These are phyloP conservation scores for Talaromyces sp. DNA, from an alignment of 2,329 filamentous ascomycete species.

Conservation along the genomic window DNA sequence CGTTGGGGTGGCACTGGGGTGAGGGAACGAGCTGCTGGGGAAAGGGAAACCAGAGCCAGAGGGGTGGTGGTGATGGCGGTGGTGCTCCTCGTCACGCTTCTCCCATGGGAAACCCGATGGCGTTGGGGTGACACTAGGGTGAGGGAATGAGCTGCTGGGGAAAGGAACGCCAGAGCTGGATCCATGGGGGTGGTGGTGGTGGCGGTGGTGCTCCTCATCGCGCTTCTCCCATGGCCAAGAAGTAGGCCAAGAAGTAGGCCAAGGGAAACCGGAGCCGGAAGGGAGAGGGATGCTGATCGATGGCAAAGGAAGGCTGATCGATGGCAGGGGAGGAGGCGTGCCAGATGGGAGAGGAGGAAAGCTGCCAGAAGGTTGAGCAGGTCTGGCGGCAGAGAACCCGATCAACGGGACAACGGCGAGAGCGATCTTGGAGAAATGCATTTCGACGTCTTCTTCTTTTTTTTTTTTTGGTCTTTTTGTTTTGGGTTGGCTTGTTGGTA, in stretches of 20 bases:
- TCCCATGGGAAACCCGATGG: not conserved
- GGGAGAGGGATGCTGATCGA: not conserved
- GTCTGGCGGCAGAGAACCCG: conserved; percentile 5
- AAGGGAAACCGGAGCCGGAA: not conserved
- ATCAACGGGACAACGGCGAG: conserved; percentile 1
- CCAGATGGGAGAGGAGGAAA: conserved; percentile 1
- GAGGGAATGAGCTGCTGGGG: not conserved
- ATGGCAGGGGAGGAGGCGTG: conserved; percentile 1
- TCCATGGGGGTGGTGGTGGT: not conserved
- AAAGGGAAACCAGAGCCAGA: not conserved
- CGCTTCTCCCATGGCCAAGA: not conserved
- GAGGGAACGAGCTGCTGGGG: not conserved
- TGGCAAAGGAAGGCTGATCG: not conserved
- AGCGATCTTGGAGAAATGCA: conserved; percentile 3
- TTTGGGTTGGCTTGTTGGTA: not conserved
- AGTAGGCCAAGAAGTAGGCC: not conserved
- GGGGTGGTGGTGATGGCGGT: not conserved
- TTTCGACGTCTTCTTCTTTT: not conserved
- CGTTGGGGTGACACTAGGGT: not conserved
- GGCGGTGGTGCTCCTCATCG: not conserved
- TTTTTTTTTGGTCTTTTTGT: not conserved
- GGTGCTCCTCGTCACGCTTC: not conserved
- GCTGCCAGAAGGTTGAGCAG: conserved; percentile 4
- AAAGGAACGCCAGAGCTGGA: not conserved
- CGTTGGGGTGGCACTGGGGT: not conserved